phyloP scores from a whole-genome alignment of 2,329 filamentous ascomycete genomes.

The Cercospora sojina region DNA sequence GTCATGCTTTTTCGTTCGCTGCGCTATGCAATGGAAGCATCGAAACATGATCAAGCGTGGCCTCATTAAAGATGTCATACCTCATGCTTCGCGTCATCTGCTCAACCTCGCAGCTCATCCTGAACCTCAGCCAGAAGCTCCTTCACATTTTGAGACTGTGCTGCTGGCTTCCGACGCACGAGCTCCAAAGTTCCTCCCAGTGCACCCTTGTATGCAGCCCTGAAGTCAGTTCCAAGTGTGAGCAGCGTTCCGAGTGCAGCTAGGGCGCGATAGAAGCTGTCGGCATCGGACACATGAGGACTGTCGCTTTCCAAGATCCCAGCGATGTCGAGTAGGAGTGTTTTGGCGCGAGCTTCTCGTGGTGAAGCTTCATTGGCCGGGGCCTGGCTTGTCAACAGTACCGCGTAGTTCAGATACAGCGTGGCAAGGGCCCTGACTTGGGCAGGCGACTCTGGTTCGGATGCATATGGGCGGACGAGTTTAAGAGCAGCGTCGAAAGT shows the following conservation, averaged over 20 bases:
- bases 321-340: constrained; percentile 36
- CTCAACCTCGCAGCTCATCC: constrained; percentile 42
- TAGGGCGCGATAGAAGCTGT: constrained; percentile 78
- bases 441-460: constrained; percentile 56
- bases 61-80: neutral
- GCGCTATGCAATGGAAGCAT: constrained; percentile 1
- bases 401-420: constrained; percentile 78
- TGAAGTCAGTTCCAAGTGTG: constrained; percentile 60
- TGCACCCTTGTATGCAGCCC: constrained; percentile 58
- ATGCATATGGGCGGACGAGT: constrained; percentile 63
- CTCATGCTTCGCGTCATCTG: neutral
- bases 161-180: constrained; percentile 50
- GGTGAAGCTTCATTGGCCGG: constrained; percentile 31
- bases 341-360: constrained; percentile 36
- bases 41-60: neutral
- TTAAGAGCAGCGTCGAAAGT: constrained; percentile 61
- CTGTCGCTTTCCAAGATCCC: constrained; percentile 36
- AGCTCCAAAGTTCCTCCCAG: constrained; percentile 52
- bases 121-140: constrained; percentile 61
- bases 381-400: constrained; percentile 58
- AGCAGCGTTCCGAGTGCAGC: constrained; percentile 80
- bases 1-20: neutral
- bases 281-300: constrained; percentile 66
- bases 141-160: constrained; percentile 61
- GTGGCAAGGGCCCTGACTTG: constrained; percentile 80